These are phyloP conservation scores for Danielia oregonensis DNA, from an alignment of 805 yeast species.

Conservation along the genomic window DNA sequence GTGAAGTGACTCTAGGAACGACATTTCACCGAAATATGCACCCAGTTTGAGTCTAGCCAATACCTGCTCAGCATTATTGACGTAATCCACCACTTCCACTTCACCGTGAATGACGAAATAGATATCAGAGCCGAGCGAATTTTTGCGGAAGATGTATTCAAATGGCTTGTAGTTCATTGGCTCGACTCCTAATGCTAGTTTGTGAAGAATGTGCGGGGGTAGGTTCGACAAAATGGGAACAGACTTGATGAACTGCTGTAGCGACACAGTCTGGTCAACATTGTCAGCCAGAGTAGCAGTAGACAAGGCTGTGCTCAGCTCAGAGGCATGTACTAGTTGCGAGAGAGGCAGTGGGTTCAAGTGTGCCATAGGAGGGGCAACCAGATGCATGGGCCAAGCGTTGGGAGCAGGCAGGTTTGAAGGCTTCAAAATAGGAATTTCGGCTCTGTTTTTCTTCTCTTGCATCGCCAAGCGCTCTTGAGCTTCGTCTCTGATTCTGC, in stretches of 20 bases:
- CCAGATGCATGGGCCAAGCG: constrained; percentile 2
- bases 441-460: constrained; percentile 53
- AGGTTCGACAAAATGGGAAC: constrained; percentile 57
- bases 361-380: constrained; percentile 15
- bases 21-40: constrained; percentile 75
- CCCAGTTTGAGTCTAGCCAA: constrained; percentile 61
- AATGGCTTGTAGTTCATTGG: constrained; percentile 51
- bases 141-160: constrained; percentile 58
- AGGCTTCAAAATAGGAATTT: constrained; percentile 27
- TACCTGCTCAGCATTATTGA: constrained; percentile 30
- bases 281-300: constrained; percentile 17
- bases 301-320: neutral
- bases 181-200: constrained; percentile 61
- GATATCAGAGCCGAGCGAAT: constrained; percentile 59
- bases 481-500: constrained; percentile 72
- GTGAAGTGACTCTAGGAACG: constrained; percentile 51
- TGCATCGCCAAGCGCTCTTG: constrained; percentile 72
- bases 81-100: constrained; percentile 55
- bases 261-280: constrained; percentile 52
- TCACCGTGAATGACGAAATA: constrained; percentile 66
- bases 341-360: constrained; percentile 19
- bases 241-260: constrained; percentile 54
- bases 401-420: constrained; percentile 12
- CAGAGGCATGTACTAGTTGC: constrained; percentile 10
- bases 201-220: constrained; percentile 58